phyloP scores from a whole-genome alignment of 2,329 filamentous ascomycete genomes.

The Scedosporium dehoogii region DNA sequence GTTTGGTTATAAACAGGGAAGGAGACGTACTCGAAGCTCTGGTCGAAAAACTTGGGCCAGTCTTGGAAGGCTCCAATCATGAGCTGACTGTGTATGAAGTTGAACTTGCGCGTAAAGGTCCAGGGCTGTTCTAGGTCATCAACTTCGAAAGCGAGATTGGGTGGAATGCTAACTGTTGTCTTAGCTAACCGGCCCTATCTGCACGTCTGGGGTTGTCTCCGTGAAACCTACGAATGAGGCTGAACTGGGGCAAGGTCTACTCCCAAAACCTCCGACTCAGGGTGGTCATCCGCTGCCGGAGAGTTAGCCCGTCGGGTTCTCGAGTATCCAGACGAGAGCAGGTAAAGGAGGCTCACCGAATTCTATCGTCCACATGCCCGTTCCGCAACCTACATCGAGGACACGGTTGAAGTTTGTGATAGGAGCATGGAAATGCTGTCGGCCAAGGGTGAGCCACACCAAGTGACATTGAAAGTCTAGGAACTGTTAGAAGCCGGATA shows the following conservation, averaged over 20 bases:
- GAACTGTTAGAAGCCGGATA: not conserved
- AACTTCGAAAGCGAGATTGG: slow-evolving; percentile 37
- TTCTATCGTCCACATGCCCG: slow-evolving; percentile 33
- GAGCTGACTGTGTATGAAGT: slow-evolving; percentile 29
- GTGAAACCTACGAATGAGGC: slow-evolving; percentile 19
- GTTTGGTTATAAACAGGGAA: not conserved
- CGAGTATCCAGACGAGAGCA: no score
- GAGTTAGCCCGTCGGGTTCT: not conserved
- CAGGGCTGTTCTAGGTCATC: slow-evolving; percentile 31
- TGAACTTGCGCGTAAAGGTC: slow-evolving; percentile 26
- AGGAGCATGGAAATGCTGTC: slow-evolving; percentile 9
- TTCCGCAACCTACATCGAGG: slow-evolving; percentile 40
- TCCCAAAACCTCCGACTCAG: slow-evolving; percentile 20
- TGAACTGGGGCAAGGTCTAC: slow-evolving; percentile 32
- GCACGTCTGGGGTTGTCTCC: slow-evolving; percentile 1
- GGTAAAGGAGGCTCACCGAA: not conserved
- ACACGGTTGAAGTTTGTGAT: slow-evolving; percentile 12
- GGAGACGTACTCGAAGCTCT: slow-evolving; percentile 9
- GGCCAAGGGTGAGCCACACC: slow-evolving; percentile 11
- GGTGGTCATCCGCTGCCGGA: slow-evolving; percentile 1
- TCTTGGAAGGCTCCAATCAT: slow-evolving; percentile 24
- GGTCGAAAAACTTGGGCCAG: slow-evolving; percentile 16
- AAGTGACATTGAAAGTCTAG: slow-evolving; percentile 2
- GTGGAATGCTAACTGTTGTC: slow-evolving; percentile 24
- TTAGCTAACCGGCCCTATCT: no score